phyloP scores from a whole-genome alignment of 73 alveolate genomes.

The Paramecium sexaurelia region DNA sequence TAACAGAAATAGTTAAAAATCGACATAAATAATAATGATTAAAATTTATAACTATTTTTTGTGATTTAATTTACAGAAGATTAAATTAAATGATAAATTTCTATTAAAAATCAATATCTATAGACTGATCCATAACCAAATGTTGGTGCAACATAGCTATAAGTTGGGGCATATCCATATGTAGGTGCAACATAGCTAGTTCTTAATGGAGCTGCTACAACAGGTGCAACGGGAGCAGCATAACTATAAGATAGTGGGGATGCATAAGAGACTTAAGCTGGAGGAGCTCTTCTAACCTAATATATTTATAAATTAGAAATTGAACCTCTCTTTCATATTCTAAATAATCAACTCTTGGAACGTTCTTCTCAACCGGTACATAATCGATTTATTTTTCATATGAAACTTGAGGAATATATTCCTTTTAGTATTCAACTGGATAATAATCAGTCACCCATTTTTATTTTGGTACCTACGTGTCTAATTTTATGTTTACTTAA shows the following conservation, averaged over 20 bases:
- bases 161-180: conserved; percentile 21
- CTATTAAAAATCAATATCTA: neutral
- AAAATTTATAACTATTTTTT: neutral
- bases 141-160: conserved; percentile 37
- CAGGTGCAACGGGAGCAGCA: conserved; percentile 42
- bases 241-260: conserved; percentile 7
- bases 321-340: conserved; percentile 61
- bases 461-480: conserved; percentile 62
- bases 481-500: neutral
- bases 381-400: conserved; percentile 64
- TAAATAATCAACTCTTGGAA: conserved; percentile 61
- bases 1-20: conserved; percentile 28
- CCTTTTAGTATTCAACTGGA: conserved; percentile 66
- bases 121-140: conserved; percentile 34
- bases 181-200: conserved; percentile 55
- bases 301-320: neutral
- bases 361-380: conserved; percentile 63
- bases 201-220: neutral
- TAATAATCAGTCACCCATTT: conserved; percentile 71
- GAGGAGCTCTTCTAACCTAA: conserved; percentile 54
- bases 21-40: neutral
- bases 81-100: neutral
- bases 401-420: conserved; percentile 64
- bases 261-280: conserved; percentile 12
- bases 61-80: neutral